Conservation (phyloP, 306 rosid genomes). For the Vicia sativa region DNA sequence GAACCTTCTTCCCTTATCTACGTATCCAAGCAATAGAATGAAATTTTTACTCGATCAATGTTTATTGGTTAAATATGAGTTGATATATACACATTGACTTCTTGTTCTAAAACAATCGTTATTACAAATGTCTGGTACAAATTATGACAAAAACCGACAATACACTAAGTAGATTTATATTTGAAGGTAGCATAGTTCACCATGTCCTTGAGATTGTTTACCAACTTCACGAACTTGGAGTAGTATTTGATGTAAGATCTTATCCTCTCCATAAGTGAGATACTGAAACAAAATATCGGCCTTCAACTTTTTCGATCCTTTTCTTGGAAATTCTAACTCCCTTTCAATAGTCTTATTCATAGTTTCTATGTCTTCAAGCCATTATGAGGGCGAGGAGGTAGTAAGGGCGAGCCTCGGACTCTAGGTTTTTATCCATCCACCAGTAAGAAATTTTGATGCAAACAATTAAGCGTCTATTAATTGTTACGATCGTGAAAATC, state of each 20-base stretch:
- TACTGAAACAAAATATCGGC: conserved; percentile 54
- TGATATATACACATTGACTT: conserved; percentile 25
- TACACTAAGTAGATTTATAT: too few species aligned
- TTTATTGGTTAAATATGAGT: background rate
- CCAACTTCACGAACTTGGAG: conserved; percentile 35
- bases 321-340: conserved; percentile 74
- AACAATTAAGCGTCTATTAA: background rate
- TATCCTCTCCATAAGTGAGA: conserved; percentile 63
- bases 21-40: too few species aligned
- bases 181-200: too few species aligned
- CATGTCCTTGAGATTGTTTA: conserved; percentile 40
- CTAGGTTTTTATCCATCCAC: conserved; percentile 87
- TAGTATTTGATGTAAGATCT: conserved; percentile 52
- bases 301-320: conserved; percentile 61
- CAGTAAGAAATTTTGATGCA: conserved; percentile 69
- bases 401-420: conserved; percentile 51
- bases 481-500: conserved; percentile 2
- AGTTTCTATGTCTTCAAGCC: conserved; percentile 55
- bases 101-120: conserved; percentile 28
- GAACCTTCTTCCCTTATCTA: too few species aligned
- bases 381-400: too few species aligned
- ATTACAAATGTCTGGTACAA: conserved; percentile 8
- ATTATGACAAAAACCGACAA: background rate
- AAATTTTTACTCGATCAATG: too few species aligned
- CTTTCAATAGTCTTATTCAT: conserved; percentile 36